Evolutionary conservation across 768 basidiomycete species (phyloP), one percentile per base, ranked within the genome.

Genomic region (Auricularia sp.): DNA sequence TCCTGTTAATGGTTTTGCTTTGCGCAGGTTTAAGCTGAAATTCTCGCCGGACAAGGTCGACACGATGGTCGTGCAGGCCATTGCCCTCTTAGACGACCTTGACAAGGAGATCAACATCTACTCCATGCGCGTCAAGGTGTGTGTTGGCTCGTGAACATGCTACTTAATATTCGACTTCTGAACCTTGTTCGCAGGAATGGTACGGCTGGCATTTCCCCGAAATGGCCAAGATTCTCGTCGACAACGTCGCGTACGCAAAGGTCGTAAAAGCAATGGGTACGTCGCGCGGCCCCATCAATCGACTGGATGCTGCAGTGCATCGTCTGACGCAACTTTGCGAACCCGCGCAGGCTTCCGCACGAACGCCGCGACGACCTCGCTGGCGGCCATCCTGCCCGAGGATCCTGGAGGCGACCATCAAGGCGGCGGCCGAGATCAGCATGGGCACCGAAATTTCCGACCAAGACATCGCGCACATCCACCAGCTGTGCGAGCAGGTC

Each of bases 121-220:
- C 73, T 85, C 95, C 14, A 99, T 99, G 97, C 86, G 97, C 71
- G 93, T 96, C 58, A 99, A 99, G 84, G 95, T 95, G 65, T 39
- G 61, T 54, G 51, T 62, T 44, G 60, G 29, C 29, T 29, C 29
- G 29, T 29, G 29, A 29, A 29, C 29, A 29, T 29, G 29, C 29
- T 29, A 29, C 2, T 2, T 3, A 29, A 29, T 3, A 29, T 29
- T 3, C 29, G 29, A 29, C 29, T 29, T 29, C 29, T 29, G 29
- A 29, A 29, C 2, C 29, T 2, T 29, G 29, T 2, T 29, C 29
- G 29, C 29, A 97, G 96, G 97, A 99, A 84, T 99, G 97, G 97
- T 99, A 99, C 71, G 97, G 97, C 43, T 99, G 97, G 97, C 97
- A 99, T 79, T 99, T 99, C 83, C 97, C 97, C 3, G 97, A 99